Conservation (phyloP, 2,329 filamentous ascomycete species). For the Apiospora koreana region DNA sequence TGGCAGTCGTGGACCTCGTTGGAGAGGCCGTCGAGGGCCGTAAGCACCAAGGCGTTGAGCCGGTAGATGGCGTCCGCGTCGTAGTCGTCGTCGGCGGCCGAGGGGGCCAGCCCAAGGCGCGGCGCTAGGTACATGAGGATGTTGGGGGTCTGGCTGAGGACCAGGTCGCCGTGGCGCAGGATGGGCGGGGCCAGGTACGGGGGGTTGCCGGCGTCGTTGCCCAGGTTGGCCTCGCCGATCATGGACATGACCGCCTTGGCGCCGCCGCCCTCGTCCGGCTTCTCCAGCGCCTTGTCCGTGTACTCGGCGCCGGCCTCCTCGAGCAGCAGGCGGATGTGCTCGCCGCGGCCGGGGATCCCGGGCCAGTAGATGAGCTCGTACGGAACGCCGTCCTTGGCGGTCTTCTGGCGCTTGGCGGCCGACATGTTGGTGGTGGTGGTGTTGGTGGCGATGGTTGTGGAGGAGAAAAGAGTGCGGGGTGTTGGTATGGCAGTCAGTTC, state of each 20-base stretch:
- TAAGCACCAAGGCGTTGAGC: conserved; percentile 65
- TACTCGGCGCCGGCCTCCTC: conserved; percentile 69
- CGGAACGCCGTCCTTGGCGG: conserved; percentile 42
- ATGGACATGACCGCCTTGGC: conserved; percentile 49
- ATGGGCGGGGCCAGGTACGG: conserved; percentile 68
- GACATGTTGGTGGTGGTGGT: background rate
- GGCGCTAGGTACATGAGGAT: conserved; percentile 72
- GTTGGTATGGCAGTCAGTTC: background rate
- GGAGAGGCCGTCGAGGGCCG: conserved; percentile 69
- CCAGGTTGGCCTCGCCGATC: conserved; percentile 45
- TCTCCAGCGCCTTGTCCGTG: conserved; percentile 55
- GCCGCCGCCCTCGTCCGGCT: conserved; percentile 43
- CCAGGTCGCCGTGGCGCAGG: conserved; percentile 61
- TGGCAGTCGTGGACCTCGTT: conserved; percentile 76
- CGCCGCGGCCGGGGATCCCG: conserved; percentile 70
- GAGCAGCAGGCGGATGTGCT: conserved; percentile 71
- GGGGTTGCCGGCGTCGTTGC: conserved; percentile 56
- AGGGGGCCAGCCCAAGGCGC: conserved; percentile 54
- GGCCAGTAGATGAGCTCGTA: conserved; percentile 76
- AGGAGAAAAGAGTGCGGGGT: background rate
- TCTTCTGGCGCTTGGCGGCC: conserved; percentile 39
- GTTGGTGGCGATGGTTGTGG: background rate
- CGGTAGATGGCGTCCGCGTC: conserved; percentile 49
- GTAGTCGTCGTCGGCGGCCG: conserved; percentile 23
- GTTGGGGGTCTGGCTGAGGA: conserved; percentile 70